phyloP scores from a whole-genome alignment of 2,329 filamentous ascomycete species.

The Hypoxylon sp. region DNA sequence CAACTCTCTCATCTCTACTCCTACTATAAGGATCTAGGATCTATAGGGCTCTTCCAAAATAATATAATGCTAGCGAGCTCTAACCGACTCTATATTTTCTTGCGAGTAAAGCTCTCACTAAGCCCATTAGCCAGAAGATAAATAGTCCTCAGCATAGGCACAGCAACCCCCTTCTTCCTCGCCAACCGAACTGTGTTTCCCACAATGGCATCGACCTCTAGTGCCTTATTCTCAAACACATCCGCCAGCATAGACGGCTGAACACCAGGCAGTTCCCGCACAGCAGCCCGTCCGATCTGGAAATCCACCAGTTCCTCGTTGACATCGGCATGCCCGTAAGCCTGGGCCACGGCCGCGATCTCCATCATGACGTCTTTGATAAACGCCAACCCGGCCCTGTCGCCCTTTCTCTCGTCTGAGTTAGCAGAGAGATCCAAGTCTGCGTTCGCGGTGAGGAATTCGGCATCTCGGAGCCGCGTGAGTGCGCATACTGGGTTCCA shows the following conservation, averaged over 20 bases:
- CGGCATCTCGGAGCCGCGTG: conserved; percentile 55
- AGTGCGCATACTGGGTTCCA: conserved; percentile 67
- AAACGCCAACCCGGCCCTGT: conserved; percentile 34
- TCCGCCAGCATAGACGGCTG: conserved; percentile 48
- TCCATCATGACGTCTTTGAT: conserved; percentile 48
- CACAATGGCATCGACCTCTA: conserved; percentile 49
- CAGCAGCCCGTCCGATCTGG: conserved; percentile 38
- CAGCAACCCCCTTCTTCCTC: conserved; percentile 39
- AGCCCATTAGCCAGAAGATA: conserved; percentile 52
- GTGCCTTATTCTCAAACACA: conserved; percentile 37
- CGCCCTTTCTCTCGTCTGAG: conserved; percentile 14
- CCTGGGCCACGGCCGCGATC: conserved; percentile 46
- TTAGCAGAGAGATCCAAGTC: not conserved
- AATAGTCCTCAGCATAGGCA: conserved; percentile 50
- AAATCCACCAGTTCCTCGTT: conserved; percentile 44
- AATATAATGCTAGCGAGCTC: too few relatives aligned
- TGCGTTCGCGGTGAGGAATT: conserved; percentile 49
- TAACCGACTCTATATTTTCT: not conserved
- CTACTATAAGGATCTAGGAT: too few relatives aligned
- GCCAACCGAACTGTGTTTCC: conserved; percentile 46
- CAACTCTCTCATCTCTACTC: too few relatives aligned
- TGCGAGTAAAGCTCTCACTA: conserved; percentile 37
- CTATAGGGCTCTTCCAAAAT: too few relatives aligned
- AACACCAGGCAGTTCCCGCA: conserved; percentile 39
- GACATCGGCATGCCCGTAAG: conserved; percentile 45